Percentiles rank a stretch among this genome's conserved stretches.
These are phyloP conservation scores for Mycena amicta DNA, from an alignment of 768 basidiomycete genomes.

Conservation along the genomic window DNA sequence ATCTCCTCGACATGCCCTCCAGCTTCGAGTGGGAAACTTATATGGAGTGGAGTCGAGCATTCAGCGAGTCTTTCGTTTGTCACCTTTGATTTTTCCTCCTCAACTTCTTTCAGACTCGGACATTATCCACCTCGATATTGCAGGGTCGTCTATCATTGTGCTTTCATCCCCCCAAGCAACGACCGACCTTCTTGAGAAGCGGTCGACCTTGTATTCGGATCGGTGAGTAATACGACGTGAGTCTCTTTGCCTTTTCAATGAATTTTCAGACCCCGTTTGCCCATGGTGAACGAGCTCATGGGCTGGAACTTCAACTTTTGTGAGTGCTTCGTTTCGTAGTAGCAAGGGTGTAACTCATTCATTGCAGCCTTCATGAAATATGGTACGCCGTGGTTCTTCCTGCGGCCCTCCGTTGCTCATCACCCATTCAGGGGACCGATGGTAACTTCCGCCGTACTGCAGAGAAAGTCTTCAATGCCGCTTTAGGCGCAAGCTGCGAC, in stretches of 20 bases:
- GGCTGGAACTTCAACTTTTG: not conserved
- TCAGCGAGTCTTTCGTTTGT: not conserved
- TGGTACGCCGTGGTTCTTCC: not conserved
- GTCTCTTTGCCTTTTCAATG: not conserved
- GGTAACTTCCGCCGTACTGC: not conserved
- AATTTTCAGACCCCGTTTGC: not conserved
- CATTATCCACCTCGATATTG: not conserved
- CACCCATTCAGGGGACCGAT: not conserved
- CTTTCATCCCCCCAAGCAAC: not conserved
- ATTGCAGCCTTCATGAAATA: slow-evolving; percentile 2
- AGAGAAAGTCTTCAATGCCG: not conserved
- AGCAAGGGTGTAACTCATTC: not conserved
- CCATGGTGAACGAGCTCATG: slow-evolving; percentile 11
- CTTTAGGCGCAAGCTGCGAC: slow-evolving; percentile 3
- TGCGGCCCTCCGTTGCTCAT: not conserved
- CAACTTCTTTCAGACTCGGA: not conserved
- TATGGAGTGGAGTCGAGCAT: not conserved
- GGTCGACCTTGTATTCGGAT: slow-evolving; percentile 31
- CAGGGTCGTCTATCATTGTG: not conserved
- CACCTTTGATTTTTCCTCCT: not conserved
- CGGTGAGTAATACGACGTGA: slow-evolving; percentile 2
- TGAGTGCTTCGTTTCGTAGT: not conserved
- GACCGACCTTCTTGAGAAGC: slow-evolving; percentile 31
- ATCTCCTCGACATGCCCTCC: not conserved
- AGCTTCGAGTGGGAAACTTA: not conserved